Evolutionary conservation across 306 rosid genomes (phyloP), one percentile per base, ranked within the genome.

Genomic region (Comarum palustre): DNA sequence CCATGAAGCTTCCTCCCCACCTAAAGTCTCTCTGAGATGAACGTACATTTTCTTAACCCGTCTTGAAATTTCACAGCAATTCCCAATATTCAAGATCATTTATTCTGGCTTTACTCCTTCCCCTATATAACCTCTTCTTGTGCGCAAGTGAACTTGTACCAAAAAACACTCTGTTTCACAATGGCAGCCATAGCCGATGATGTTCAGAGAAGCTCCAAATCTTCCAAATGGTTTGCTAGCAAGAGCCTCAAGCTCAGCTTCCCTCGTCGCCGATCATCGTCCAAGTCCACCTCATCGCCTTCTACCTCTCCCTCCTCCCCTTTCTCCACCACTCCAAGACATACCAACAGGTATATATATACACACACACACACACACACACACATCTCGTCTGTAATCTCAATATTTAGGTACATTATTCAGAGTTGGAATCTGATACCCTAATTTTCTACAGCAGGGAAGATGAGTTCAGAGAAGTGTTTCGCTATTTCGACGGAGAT

Each of bases 161-260:
- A n/a, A 11, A 55, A 52, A 13, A 48, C 36, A 48, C 55, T 16
- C 55, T 19, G 7, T 41, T 19, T 22, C 41, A 8, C 6, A 31
- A 85, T 87, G 96, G 87, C 91, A 2, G 48, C 71, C 4, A n/a
- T 29, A 50, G 17, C 59, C 20, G 51, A 72, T 19, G 57, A 54
- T 27, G 17, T 60, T 61, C 75, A 4, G 42, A 39, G 69, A 39
- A 64, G 5, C 32, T 72, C 81, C 43, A 87, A 85, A 42, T 77
- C 84, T n/a, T 51, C 87, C 4, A 90, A 80, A 29, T 90, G 94
- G 96, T 88, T 90, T 75, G 71, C 89, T 0, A 85, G 78, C 78
- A 88, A 82, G 52, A 68, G 74, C 29, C 80, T 81, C 0, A 75
- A 48, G 38, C 78, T 80, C 8, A 82, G 86, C 75, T 70, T 85